phyloP scores from a whole-genome alignment of 495 filamentous ascomycete genomes.

The Penicillium bialowiezense region DNA sequence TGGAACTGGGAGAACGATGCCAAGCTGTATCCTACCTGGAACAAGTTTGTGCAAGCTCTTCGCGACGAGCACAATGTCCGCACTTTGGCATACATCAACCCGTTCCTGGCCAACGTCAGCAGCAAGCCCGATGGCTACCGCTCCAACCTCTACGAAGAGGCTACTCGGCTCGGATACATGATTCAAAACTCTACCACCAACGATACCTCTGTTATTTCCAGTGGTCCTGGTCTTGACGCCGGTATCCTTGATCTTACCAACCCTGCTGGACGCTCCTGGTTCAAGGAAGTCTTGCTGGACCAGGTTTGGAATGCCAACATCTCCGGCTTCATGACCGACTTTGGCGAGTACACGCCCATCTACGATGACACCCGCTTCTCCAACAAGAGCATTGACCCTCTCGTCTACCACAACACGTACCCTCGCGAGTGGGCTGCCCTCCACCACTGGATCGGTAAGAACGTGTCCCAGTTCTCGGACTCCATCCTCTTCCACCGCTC shows the following conservation, averaged over 20 bases:
- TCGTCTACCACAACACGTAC: slow-evolving; percentile 23
- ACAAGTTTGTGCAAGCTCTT: slow-evolving; percentile 23
- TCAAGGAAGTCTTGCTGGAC: slow-evolving; percentile 17
- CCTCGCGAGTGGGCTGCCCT: slow-evolving; percentile 22
- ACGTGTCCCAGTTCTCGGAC: slow-evolving; percentile 15
- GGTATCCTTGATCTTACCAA: slow-evolving; percentile 26
- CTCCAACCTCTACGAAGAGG: slow-evolving; percentile 20
- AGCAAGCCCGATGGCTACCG: slow-evolving; percentile 21
- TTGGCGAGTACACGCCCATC: slow-evolving; percentile 25
- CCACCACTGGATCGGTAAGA: slow-evolving; percentile 20
- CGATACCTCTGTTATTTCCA: slow-evolving; percentile 21
- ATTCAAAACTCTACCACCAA: slow-evolving; percentile 25
- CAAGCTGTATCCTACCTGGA: slow-evolving; percentile 24
- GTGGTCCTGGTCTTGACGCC: slow-evolving; percentile 21
- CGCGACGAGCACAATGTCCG: slow-evolving; percentile 23
- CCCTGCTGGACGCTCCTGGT: slow-evolving; percentile 17
- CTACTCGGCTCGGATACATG: slow-evolving; percentile 14
- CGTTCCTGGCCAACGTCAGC: slow-evolving; percentile 25
- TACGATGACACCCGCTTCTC: slow-evolving; percentile 15
- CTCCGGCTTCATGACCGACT: slow-evolving; percentile 26
- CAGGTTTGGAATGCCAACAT: slow-evolving; percentile 25
- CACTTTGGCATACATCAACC: slow-evolving; percentile 29
- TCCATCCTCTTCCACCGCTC: slow-evolving; percentile 24
- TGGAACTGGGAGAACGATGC: slow-evolving; percentile 30
- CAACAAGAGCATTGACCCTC: slow-evolving; percentile 20